Percentiles rank a stretch among this genome's conserved stretches.
Conservation (phyloP, 1,284 basidiomycete species). For the Fomitopsis schrenkii region DNA sequence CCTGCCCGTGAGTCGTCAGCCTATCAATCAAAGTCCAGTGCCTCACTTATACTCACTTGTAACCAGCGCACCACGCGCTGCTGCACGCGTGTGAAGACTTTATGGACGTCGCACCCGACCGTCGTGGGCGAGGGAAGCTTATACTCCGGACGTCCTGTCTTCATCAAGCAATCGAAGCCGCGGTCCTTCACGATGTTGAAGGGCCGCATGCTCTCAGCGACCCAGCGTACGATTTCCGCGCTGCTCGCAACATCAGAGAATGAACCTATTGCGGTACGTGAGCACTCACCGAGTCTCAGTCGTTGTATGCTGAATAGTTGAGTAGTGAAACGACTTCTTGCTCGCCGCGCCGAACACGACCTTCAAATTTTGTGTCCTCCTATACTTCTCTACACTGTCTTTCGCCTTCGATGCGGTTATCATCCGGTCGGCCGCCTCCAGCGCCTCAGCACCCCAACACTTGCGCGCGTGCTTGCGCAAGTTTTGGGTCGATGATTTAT, state of each 20-base stretch:
- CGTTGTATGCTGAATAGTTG: background rate
- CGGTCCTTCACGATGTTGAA: slow-evolving; percentile 14
- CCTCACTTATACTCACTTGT: slow-evolving; percentile 7
- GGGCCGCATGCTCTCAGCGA: slow-evolving; percentile 10
- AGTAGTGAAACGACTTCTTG: background rate
- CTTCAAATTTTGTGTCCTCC: slow-evolving; percentile 4
- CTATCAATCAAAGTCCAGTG: slow-evolving; percentile 10
- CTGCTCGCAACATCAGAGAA: background rate
- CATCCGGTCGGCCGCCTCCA: background rate
- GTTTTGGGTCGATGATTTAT: slow-evolving; percentile 8
- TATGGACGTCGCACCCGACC: slow-evolving; percentile 10
- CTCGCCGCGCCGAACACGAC: slow-evolving; percentile 2
- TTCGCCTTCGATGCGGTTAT: slow-evolving; percentile 1
- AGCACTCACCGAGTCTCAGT: background rate
- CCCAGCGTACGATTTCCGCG: background rate
- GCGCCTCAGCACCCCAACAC: background rate
- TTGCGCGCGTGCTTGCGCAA: slow-evolving; percentile 2
- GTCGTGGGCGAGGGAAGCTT: slow-evolving; percentile 10
- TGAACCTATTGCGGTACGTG: background rate
- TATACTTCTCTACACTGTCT: slow-evolving; percentile 2
- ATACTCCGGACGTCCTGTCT: slow-evolving; percentile 6
- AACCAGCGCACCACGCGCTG: slow-evolving; percentile 2
- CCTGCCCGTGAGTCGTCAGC: background rate
- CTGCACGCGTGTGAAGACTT: slow-evolving; percentile 10
- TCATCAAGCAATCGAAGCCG: slow-evolving; percentile 3